Evolutionary conservation across 306 rosid species (phyloP), one percentile per base, ranked within the genome.

Genomic region (Vigna reflexopilosa): DNA sequence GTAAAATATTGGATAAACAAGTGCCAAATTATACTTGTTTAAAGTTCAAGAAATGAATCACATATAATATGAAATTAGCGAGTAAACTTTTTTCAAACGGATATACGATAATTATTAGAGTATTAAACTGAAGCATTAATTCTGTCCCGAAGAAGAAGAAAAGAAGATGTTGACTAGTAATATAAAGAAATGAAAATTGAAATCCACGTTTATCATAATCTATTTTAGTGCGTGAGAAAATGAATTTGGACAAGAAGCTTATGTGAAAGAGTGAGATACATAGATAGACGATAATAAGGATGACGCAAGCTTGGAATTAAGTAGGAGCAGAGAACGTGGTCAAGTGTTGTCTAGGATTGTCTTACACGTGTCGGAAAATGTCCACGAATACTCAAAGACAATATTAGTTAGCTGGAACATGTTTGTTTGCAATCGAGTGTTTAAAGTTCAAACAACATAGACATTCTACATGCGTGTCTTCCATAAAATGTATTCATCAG

Each of bases 221-320:
- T 12, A 0, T 20, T 72, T 55, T 13, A 1, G 7, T 20, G 17
- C 28, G 38, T 72, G 67, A 72, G 77, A 55, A 72, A 72, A 72
- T 55, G 77, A 72, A 72, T 38, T 72, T 72, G 77, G 42, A 72
- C 67, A 72, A 72, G 3, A 55, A 55, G 11, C 49, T 19, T n/a
- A 70, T 50, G 9, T 3, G 20, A 2, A 9, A 32, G 56, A 32
- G 8, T 19, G 12, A 1, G 50, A 45, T 44, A 10, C 50, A n/a
- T 28, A 50, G 7, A 40, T 4, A 30, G 28, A 26, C 1, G 5
- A 48, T 26, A 22, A 7, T 8, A 32, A 26, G 3, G 11, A 28
- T 71, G 64, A 52, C 76, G 36, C 15, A 72, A 34, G 20, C 19
- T 11, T 4, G 61, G 62, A 36, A 48, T 70, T 49, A 28, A 24